Base-by-base conservation (phyloP, 106 monocot species). In the Dendrobium chrysotoxum region DNA sequence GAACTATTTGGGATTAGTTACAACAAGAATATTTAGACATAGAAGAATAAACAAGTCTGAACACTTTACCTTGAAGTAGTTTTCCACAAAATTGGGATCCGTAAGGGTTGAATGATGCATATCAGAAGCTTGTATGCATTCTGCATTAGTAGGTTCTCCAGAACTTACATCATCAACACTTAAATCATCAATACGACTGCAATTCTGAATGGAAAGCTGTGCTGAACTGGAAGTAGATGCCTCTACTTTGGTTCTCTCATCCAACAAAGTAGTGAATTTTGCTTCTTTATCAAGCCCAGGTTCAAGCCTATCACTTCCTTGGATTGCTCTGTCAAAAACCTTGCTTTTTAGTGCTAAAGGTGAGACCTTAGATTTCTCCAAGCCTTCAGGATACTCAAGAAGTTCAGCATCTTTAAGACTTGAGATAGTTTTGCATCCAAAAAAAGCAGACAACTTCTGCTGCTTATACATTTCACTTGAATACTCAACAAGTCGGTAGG, bases 31-130 rank as follows among this genome's bases (percentile, higher is more conserved):
- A 40, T 73, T 73, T 73, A 40, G 20, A 73, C 4, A 20, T 26
- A 42, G 2, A 74, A 21, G 2, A 21, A 74, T 21, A 40, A 70
- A 41, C 0, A 17, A 74, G 4, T 40, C 21, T 11, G 0, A 26
- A 46, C n/a, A 76, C 50, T 74, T 74, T 85, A 91, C 97, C 90
- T 94, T 99, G 77, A 99, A 99, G 84, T 99, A 99, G 79, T 95
- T 99, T 79, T 93, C 90, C 70, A 99, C 95, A 82, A 99, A 99
- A 81, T 95, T 88, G 78, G 91, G 88, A 86, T 93, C 95, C 12
- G 82, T 86, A 26, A 85, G 77, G 75, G 88, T 89, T 75, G 93
- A 89, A 78, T 85, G 91, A 42, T 76, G 78, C 55, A 40, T 75
- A 79, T 61, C 82, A 8, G 82, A 85, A 88, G 67, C 64, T 53